Evolutionary conservation across 2,329 filamentous ascomycete species (phyloP).

Genomic region (Aspergillus latus): DNA sequence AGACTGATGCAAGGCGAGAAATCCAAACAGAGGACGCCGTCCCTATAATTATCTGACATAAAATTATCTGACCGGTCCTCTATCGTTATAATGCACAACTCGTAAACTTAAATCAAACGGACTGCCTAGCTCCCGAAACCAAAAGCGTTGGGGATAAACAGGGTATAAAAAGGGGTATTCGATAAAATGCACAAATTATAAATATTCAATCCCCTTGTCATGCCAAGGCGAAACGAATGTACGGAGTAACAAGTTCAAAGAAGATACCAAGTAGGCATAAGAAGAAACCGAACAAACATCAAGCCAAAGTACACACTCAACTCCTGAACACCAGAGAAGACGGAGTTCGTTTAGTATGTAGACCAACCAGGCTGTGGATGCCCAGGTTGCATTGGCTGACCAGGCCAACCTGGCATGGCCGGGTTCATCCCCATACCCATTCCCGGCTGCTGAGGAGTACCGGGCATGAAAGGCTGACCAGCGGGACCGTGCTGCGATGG

Average conservation of each 20-base stretch:
- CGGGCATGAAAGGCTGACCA: slow-evolving; percentile 36
- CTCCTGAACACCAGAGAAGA: slow-evolving; percentile 22
- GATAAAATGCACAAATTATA: slow-evolving; percentile 33
- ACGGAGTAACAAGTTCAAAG: slow-evolving; percentile 13
- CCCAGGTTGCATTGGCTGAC: slow-evolving; percentile 37
- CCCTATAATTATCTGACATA: slow-evolving; percentile 7
- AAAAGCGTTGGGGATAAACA: slow-evolving; percentile 21
- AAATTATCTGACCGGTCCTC: slow-evolving; percentile 21
- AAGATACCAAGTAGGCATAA: not conserved
- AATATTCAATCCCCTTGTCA: slow-evolving; percentile 26
- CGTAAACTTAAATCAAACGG: slow-evolving; percentile 14
- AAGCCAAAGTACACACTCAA: slow-evolving; percentile 11
- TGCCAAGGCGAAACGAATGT: slow-evolving; percentile 17
- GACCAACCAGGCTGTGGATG: slow-evolving; percentile 43
- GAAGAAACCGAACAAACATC: slow-evolving; percentile 2
- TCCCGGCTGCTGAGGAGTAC: slow-evolving; percentile 37
- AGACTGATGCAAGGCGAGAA: slow-evolving; percentile 4
- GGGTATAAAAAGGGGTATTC: slow-evolving; percentile 41
- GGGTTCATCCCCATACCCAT: slow-evolving; percentile 39
- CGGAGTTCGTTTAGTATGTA: slow-evolving; percentile 32
- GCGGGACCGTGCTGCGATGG: slow-evolving; percentile 35
- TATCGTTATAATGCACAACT: slow-evolving; percentile 23
- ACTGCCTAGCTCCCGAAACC: slow-evolving; percentile 11
- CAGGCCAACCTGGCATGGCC: slow-evolving; percentile 41
- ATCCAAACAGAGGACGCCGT: slow-evolving; percentile 9